These are phyloP conservation scores for Fomitopsis palustris DNA, from an alignment of 1,284 basidiomycete species.

Conservation along the genomic window DNA sequence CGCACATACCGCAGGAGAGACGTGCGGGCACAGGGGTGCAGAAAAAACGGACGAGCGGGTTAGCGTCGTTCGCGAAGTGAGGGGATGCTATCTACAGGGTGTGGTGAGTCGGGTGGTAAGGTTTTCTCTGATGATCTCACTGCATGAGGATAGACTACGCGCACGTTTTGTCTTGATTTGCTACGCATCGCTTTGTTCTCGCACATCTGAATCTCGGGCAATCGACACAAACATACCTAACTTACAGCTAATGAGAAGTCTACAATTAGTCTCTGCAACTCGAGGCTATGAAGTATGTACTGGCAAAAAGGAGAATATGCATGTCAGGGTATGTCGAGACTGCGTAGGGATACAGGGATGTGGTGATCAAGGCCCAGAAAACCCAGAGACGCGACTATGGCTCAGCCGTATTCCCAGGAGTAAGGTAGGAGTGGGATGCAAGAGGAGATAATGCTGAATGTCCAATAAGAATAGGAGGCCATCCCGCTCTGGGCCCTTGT, in stretches of 20 bases:
- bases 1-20: conserved; percentile 57
- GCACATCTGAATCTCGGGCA: neutral
- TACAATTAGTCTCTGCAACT: neutral
- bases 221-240: neutral
- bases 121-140: neutral
- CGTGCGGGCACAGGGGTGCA: conserved; percentile 43
- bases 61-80: conserved; percentile 2
- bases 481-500: too few relatives aligned
- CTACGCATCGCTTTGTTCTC: neutral
- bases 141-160: neutral
- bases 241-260: neutral
- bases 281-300: neutral
- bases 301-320: neutral
- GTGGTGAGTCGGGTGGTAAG: too few relatives aligned
- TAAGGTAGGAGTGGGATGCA: neutral
- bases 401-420: neutral
- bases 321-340: neutral
- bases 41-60: conserved; percentile 9
- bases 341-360: neutral
- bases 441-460: neutral
- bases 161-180: neutral
- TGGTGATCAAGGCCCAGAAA: neutral
- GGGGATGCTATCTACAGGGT: too few relatives aligned
- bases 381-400: neutral
- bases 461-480: neutral